Base-by-base conservation (phyloP, 352 stramenopile genomes). In the Plasmopara muralis region DNA sequence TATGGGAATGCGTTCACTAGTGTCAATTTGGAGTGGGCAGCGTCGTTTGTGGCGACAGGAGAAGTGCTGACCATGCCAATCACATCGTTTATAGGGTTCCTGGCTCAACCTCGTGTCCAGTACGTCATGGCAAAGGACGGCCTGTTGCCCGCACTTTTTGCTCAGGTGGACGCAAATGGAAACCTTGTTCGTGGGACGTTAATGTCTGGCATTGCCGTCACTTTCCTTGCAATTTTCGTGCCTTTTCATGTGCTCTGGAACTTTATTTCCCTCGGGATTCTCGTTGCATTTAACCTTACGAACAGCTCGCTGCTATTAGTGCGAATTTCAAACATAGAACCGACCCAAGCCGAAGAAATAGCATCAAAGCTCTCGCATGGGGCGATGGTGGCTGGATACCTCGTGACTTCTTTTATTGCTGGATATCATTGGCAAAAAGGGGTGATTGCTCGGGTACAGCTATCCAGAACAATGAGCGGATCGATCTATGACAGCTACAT, bases 31-130 rank as follows among this genome's bases (percentile, higher is more conserved):
- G 38, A 70, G 5, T 88, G 85, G 85, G 80, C 83, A 0, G 81
- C 83, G 25, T 81, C 94, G 3, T 66, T 98, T 42, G 84, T 95
- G 4, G 82, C 86, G 2, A 81, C 80, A 3, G 95, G 95, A 18
- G 95, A 98, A 62, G 75, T 98, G 4, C 57, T 97, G 28, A 98
- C 91, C 13, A 93, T 98, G 67, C 95, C 95, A 0, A 85, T 98
- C 35, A 96, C 96, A n/a, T 85, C 96, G 6, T 85, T 98, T 34
- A 95, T 98, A 31, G 93, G 87, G 10, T 95, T 98, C 37, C 65
- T 98, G 28, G 91, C 95, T 4, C 95, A 98, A 60, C 93, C 93
- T 4, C 74, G 89, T 6, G 77, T 93, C 40, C 70, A 84, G 56
- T 97, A 90, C 60, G 90, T 93, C 1, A 94, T 98, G 83, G 85